These are phyloP conservation scores for Hondaea fermentalgiana DNA, from an alignment of 108 stramenopile species.

Conservation along the genomic window DNA sequence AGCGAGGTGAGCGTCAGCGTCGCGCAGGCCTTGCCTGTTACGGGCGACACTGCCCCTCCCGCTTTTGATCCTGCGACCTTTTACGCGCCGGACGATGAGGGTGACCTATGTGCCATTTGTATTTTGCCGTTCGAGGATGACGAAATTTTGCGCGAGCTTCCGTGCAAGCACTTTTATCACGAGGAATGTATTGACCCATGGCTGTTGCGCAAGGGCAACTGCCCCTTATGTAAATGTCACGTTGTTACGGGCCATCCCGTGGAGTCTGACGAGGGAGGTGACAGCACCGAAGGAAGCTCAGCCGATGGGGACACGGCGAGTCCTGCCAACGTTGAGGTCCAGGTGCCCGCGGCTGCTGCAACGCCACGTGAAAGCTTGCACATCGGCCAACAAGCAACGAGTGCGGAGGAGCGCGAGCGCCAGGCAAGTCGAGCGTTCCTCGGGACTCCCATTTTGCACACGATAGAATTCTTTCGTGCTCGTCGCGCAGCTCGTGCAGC, in stretches of 20 bases:
- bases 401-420: not conserved
- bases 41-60: not conserved
- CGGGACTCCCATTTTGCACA: not conserved
- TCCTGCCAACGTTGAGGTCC: not conserved
- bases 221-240: not conserved
- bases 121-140: not conserved
- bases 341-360: not conserved
- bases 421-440: not conserved
- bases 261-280: not conserved
- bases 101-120: not conserved
- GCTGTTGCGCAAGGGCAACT: not conserved
- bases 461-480: not conserved
- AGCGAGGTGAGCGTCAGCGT: not conserved
- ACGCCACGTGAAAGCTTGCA: not conserved
- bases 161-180: not conserved
- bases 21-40: not conserved
- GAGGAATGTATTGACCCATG: constrained; percentile 12
- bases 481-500: not conserved
- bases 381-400: not conserved
- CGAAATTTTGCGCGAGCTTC: not conserved
- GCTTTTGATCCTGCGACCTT: not conserved
- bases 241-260: not conserved
- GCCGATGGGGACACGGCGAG: not conserved
- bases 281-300: not conserved
- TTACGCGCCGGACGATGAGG: not conserved